Evolutionary conservation across 2,329 filamentous ascomycete species (phyloP).

Genomic region (Trichoderma asperellum): DNA sequence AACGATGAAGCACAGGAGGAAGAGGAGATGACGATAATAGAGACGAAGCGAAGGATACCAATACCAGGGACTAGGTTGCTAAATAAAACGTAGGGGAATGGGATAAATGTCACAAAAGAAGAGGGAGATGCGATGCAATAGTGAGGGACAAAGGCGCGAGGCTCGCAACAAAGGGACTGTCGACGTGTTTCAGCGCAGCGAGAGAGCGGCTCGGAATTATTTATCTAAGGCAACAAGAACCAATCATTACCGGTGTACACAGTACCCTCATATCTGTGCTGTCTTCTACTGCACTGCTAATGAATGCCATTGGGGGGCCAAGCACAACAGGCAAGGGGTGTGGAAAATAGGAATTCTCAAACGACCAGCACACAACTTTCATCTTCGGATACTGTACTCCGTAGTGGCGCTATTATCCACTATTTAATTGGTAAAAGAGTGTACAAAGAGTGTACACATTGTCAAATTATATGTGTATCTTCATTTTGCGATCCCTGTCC

Average conservation of each 20-base stretch:
- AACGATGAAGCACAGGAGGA: neutral
- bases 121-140: neutral
- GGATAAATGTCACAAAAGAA: neutral
- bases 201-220: neutral
- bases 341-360: too few species aligned
- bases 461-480: too few species aligned
- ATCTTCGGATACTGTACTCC: too few species aligned
- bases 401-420: too few species aligned
- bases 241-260: neutral
- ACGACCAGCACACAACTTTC: too few species aligned
- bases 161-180: constrained; percentile 6
- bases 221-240: neutral
- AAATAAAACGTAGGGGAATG: neutral
- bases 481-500: too few species aligned
- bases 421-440: too few species aligned
- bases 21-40: neutral
- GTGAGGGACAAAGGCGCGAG: neutral
- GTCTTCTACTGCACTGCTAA: neutral
- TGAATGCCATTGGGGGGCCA: neutral
- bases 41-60: neutral
- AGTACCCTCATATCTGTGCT: neutral
- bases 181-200: neutral
- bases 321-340: neutral
- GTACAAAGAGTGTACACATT: too few species aligned
- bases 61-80: neutral